These are phyloP conservation scores for Exutisphaerella laricina DNA, from an alignment of 2,329 filamentous ascomycete genomes.

Conservation along the genomic window DNA sequence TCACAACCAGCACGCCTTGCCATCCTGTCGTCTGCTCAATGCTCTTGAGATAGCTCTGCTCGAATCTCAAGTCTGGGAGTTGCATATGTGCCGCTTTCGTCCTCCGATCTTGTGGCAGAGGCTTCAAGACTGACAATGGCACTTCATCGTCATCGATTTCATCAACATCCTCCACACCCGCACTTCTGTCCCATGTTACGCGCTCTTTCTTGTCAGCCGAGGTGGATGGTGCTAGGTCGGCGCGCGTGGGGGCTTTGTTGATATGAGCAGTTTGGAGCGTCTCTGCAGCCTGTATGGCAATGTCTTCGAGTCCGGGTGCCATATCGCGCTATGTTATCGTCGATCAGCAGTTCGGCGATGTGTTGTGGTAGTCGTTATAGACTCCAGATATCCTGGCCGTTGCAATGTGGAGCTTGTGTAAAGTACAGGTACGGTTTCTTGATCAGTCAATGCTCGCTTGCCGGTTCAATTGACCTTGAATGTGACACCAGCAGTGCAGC, in stretches of 20 bases:
- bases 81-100: constrained; percentile 52
- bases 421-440: background rate
- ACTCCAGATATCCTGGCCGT: background rate
- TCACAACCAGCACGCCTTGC: constrained; percentile 78
- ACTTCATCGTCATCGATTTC: constrained; percentile 61
- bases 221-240: constrained; percentile 78
- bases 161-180: constrained; percentile 41
- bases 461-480: background rate
- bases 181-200: constrained; percentile 42
- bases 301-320: constrained; percentile 24
- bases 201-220: constrained; percentile 62
- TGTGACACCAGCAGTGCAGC: background rate
- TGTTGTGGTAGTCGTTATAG: background rate
- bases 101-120: constrained; percentile 47
- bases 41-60: constrained; percentile 95
- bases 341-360: too few relatives aligned
- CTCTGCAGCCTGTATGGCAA: constrained; percentile 58
- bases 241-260: constrained; percentile 62
- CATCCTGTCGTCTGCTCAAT: constrained; percentile 73
- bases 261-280: constrained; percentile 77
- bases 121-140: constrained; percentile 59
- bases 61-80: constrained; percentile 79
- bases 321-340: background rate
- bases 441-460: background rate
- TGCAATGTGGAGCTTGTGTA: background rate